These are phyloP conservation scores for Rhypophila decipiens DNA, from an alignment of 495 filamentous ascomycete species.

Conservation along the genomic window DNA sequence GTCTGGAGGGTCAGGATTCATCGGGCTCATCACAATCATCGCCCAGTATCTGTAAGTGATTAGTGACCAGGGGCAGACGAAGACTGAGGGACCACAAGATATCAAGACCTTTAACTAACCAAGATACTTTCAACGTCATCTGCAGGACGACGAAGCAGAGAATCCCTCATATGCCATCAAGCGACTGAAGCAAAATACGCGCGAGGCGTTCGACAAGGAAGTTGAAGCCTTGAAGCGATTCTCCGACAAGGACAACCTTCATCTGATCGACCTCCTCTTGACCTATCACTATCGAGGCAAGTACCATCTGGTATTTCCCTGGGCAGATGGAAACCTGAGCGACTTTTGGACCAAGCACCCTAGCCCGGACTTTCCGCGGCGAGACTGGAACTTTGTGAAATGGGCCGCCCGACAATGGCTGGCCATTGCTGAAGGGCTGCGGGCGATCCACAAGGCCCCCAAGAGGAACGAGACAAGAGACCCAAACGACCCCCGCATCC, in stretches of 20 bases:
- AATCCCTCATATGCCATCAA: neutral
- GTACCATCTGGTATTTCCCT: conserved; percentile 2
- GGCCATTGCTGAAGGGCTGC: neutral
- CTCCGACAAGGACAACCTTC: neutral
- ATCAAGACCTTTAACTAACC: neutral
- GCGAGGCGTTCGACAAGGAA: neutral
- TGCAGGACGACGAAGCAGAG: neutral
- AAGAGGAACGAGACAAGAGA: neutral
- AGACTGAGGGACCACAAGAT: neutral
- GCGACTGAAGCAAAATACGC: neutral
- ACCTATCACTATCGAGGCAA: neutral
- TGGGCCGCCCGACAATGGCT: neutral
- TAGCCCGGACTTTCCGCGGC: neutral
- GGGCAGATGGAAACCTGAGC: conserved; percentile 1
- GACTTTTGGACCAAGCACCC: neutral
- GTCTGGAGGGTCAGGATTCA: neutral
- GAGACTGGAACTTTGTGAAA: neutral
- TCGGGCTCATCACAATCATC: neutral
- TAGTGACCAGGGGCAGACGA: neutral
- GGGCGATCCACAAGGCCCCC: conserved; percentile 1
- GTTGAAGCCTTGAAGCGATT: neutral
- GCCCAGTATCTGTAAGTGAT: neutral
- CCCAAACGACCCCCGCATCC: neutral
- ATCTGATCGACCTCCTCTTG: conserved; percentile 1
- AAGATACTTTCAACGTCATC: neutral